Evolutionary conservation across 495 filamentous ascomycete genomes (phyloP), one percentile per base, ranked within the genome.

Genomic region (Halenospora varia): DNA sequence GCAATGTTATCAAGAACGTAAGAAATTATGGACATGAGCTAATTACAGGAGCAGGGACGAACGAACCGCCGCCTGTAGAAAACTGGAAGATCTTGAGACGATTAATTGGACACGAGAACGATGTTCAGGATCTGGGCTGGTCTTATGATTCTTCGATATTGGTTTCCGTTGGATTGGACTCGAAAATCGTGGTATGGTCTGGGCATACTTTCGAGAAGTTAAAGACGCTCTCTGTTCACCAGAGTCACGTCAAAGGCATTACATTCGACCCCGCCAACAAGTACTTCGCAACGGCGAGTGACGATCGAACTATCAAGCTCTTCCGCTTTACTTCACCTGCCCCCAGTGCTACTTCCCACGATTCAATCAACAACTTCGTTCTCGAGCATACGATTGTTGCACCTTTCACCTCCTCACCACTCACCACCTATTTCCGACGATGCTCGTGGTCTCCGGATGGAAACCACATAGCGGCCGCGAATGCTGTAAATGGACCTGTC

Each of bases 221-320:
- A 51, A 97, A 97, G 77, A 90, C 87, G 2, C 75, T 99, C 10
- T 83, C 88, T 8, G 82, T 89, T 41, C 94, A 99, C 65, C 89
- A 95, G 67, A 96, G 92, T 66, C 94, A 97, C 66, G 95, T 99
- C 68, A 99, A 99, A 70, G 94, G 94, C 22, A 89, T 99, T 65
- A 96, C 92, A 1, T 99, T 99, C 67, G 94, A 99, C 66, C 94
- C 94, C 1, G 95, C 95, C 18, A 97, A 97, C 74, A 97, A 97
- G 67, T 97, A 96, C 76, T 99, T 99, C 72, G 94, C 94, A 24
- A 99, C 94, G 1, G 92, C 94, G 0, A 96, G 90, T 73, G 94
- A 99, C 68, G 94, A 99, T 68, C 86, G 94, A 25, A 90, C 90
- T 6, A 94, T 99, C 72, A 96, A 96, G 68, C 88, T 99, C 57